These are phyloP conservation scores for Arctium minus DNA, from an alignment of 129 eudicot genomes.

Conservation along the genomic window DNA sequence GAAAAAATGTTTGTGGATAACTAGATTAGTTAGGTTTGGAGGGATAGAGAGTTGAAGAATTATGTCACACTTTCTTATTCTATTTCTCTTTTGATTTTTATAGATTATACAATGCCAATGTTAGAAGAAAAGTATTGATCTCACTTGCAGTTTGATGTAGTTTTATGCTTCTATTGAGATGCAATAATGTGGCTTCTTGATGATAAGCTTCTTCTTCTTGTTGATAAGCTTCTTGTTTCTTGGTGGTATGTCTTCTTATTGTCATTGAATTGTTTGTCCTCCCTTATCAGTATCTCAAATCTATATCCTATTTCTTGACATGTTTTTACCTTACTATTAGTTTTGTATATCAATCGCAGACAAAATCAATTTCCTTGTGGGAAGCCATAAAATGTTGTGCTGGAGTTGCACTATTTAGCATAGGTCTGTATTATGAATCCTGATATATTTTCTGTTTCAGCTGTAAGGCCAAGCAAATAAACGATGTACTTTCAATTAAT, in stretches of 20 bases:
- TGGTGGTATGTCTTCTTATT: conserved; percentile 57
- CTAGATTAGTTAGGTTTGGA: too few species aligned
- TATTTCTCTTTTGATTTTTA: too few species aligned
- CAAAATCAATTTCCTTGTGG: conserved; percentile 75
- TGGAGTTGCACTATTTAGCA: conserved; percentile 50
- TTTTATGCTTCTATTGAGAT: too few species aligned
- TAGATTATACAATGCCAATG: too few species aligned
- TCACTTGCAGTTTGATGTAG: too few species aligned
- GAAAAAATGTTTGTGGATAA: too few species aligned
- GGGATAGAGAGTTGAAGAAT: too few species aligned
- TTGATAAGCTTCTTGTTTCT: too few species aligned
- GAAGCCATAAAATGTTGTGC: conserved; percentile 61
- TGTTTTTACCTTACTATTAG: not conserved
- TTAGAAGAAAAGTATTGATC: too few species aligned
- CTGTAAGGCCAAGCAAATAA: not conserved
- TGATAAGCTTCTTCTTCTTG: too few species aligned
- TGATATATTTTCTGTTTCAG: conserved; percentile 9
- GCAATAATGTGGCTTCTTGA: too few species aligned
- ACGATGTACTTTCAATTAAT: conserved; percentile 2
- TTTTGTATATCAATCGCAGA: conserved; percentile 42
- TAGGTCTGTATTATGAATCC: conserved; percentile 60
- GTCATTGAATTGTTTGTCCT: not conserved
- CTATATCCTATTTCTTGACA: not conserved
- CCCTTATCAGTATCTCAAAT: conserved; percentile 2
- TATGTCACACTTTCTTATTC: too few species aligned